phyloP scores from a whole-genome alignment of 148 eudicot genomes.

The Rhododendron vialii region DNA sequence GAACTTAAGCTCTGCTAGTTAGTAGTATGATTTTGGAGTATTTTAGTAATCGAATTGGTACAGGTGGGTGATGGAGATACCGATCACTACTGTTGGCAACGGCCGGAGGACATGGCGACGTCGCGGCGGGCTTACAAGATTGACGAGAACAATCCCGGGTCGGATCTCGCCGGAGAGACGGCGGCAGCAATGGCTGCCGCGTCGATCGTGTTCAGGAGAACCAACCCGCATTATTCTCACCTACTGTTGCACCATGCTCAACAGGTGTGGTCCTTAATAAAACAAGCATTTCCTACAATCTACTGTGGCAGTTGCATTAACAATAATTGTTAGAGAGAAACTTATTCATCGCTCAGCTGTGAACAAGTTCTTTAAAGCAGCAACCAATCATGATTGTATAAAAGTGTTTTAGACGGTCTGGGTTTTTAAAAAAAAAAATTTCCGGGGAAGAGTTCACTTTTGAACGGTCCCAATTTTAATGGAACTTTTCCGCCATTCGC shows the following conservation, averaged over 20 bases:
- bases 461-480: too few relatives aligned
- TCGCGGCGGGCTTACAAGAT: constrained; percentile 71
- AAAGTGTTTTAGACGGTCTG: too few relatives aligned
- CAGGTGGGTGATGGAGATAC: constrained; percentile 85
- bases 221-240: constrained; percentile 56
- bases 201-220: constrained; percentile 57
- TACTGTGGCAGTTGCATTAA: background rate
- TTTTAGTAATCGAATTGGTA: background rate
- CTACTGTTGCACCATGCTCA: constrained; percentile 69
- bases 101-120: constrained; percentile 88
- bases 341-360: too few relatives aligned
- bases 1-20: background rate
- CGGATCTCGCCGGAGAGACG: constrained; percentile 79
- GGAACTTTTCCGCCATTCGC: too few relatives aligned
- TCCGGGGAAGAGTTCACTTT: too few relatives aligned
- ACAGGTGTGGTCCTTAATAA: constrained; percentile 35
- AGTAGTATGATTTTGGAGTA: background rate
- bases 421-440: too few relatives aligned
- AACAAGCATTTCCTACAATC: background rate
- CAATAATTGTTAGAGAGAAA: too few relatives aligned
- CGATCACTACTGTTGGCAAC: constrained; percentile 85
- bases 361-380: too few relatives aligned
- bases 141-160: constrained; percentile 66
- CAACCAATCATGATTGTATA: too few relatives aligned
- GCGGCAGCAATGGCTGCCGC: constrained; percentile 87